phyloP scores from a whole-genome alignment of 768 basidiomycete genomes.

The Lactarius indigo region DNA sequence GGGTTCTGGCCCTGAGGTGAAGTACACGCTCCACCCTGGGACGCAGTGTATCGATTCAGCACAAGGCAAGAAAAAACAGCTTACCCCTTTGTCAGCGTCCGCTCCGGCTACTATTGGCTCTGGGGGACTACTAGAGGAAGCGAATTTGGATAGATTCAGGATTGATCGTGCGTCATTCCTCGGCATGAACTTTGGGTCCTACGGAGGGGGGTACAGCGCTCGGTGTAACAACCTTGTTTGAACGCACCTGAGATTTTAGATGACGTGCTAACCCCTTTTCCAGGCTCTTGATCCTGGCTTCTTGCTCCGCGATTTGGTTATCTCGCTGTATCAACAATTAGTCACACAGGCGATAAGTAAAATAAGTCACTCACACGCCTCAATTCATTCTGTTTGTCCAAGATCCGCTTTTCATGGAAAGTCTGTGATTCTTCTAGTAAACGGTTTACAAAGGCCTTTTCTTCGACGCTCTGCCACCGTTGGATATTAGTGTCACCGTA shows the following conservation, averaged over 20 bases:
- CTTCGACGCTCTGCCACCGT: slow-evolving; percentile 31
- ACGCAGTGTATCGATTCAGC: neutral
- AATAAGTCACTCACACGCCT: slow-evolving; percentile 29
- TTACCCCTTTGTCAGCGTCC: slow-evolving; percentile 29
- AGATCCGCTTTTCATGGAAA: slow-evolving; percentile 35
- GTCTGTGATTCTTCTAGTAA: slow-evolving; percentile 33
- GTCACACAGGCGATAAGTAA: neutral
- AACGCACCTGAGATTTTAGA: slow-evolving; percentile 30
- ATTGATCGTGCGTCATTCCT: slow-evolving; percentile 29
- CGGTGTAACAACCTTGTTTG: neutral
- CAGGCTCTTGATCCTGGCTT: slow-evolving; percentile 30
- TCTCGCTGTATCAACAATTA: slow-evolving; percentile 29
- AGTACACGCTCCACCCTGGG: neutral
- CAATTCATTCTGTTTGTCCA: slow-evolving; percentile 36
- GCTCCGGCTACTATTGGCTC: slow-evolving; percentile 16
- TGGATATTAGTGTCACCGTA: neutral
- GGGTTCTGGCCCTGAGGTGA: neutral
- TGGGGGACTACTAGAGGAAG: slow-evolving; percentile 31
- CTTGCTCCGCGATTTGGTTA: slow-evolving; percentile 32
- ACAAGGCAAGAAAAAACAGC: neutral
- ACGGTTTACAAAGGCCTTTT: slow-evolving; percentile 33
- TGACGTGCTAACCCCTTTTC: slow-evolving; percentile 33
- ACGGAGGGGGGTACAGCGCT: neutral
- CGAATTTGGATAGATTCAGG: slow-evolving; percentile 32
- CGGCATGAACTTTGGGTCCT: slow-evolving; percentile 24